Percentiles rank a stretch among this genome's conserved stretches.
Evolutionary conservation across 768 basidiomycete genomes (phyloP).

Genomic region (Phylloporus sp.): DNA sequence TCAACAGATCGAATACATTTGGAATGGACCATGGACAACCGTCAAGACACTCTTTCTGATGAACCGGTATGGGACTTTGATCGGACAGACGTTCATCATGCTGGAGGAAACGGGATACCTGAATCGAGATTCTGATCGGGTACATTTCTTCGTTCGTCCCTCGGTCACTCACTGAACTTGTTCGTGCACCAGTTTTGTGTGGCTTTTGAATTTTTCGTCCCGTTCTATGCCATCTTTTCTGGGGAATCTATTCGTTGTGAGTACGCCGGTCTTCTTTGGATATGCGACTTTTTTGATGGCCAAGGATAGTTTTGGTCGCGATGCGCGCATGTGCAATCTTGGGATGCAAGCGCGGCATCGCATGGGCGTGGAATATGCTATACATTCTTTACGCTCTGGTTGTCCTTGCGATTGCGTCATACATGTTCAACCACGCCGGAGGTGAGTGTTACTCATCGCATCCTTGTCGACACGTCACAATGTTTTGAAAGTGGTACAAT

Average conservation of each 20-base stretch:
- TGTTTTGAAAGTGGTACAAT: neutral
- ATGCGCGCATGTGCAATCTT: slow-evolving; percentile 24
- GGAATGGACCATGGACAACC: slow-evolving; percentile 13
- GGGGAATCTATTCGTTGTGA: slow-evolving; percentile 23
- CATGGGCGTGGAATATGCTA: neutral
- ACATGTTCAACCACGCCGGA: neutral
- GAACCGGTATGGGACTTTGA: slow-evolving; percentile 16
- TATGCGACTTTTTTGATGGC: neutral
- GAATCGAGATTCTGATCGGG: slow-evolving; percentile 9
- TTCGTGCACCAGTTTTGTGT: slow-evolving; percentile 13
- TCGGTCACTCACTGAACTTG: neutral
- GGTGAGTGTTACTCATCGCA: too few relatives aligned
- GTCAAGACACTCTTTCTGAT: slow-evolving; percentile 14
- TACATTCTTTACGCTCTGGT: slow-evolving; percentile 11
- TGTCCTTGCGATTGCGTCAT: neutral
- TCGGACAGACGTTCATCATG: slow-evolving; percentile 17
- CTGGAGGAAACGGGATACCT: slow-evolving; percentile 23
- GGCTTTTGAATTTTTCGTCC: neutral
- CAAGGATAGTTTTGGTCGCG: slow-evolving; percentile 18
- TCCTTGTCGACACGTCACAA: neutral
- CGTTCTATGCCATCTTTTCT: slow-evolving; percentile 6
- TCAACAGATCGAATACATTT: slow-evolving; percentile 14
- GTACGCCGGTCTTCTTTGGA: neutral
- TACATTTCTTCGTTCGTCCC: neutral
- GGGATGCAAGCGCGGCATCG: slow-evolving; percentile 7